Evolutionary conservation across 352 stramenopile species (phyloP), one percentile per base, ranked within the genome.

Genomic region (Globisporangium apiculatum): DNA sequence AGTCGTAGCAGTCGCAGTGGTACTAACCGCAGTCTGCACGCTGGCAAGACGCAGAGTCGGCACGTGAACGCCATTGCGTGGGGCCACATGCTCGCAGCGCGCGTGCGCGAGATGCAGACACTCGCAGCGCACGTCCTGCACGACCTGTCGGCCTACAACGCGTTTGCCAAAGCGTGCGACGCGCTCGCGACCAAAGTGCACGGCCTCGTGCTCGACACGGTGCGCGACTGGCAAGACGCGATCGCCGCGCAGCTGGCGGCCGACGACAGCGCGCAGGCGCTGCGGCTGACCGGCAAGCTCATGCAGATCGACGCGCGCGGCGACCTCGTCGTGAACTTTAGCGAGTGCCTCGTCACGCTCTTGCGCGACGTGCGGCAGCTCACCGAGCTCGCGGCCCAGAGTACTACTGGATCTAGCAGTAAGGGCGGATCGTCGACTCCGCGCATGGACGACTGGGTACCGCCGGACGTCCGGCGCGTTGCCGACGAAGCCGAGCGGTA

Each of bases 241-340:
- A 84, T 95, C 47, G 64, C 90, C 8, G 65, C 72, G 3, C 69
- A 81, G 40, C 56, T 95, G 8, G 73, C 89, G 37, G 68, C 80
- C 31, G 77, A 90, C 14, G 77, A 90, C 14, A 72, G 71, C 12
- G 86, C 91, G 18, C 55, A 72, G 15, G 69, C 67, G 14, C 61
- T 96, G 41, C 77, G 86, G 7, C 66, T 97, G 24, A 89, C 72
- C 37, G 89, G 87, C 15, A 72, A 84, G 65, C 81, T 97, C 49
- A 97, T 98, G 82, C 90, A 96, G 58, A 96, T 97, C 55, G 87
- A 97, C 67, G 82, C 87, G 37, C 79, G 71, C 41, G 90, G 88
- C 6, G 73, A 95, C 46, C 66, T 98, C 0, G 77, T 95, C 3
- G 93, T 98, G 47, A 98, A 97, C 62, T 98, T 95, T 62, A 96